Conservation (phyloP, 1,284 basidiomycete genomes). For the Singerocomus inundabilis region DNA sequence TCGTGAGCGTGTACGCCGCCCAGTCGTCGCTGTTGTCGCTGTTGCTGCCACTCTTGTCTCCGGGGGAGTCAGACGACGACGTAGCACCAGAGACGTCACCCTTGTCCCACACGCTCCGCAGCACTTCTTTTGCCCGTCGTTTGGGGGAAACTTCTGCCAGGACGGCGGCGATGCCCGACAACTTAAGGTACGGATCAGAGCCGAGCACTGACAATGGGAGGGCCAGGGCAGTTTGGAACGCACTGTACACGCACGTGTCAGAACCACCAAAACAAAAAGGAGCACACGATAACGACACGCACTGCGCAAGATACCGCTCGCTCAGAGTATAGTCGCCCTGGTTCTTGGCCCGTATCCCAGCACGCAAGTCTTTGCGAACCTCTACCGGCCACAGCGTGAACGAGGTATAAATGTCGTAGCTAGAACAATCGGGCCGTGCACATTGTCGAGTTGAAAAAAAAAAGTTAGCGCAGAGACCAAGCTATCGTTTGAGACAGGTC, state of each 20-base stretch:
- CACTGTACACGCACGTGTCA: constrained; percentile 40
- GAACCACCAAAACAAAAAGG: neutral
- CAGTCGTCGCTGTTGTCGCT: constrained; percentile 12
- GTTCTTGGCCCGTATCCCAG: constrained; percentile 62
- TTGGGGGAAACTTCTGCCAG: constrained; percentile 62
- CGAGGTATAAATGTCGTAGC: constrained; percentile 60
- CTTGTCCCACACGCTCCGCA: constrained; percentile 42
- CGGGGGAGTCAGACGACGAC: constrained; percentile 2
- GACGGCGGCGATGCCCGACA: constrained; percentile 66
- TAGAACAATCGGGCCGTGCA: constrained; percentile 22
- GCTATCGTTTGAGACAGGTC: neutral
- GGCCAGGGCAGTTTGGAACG: constrained; percentile 54
- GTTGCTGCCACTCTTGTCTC: neutral
- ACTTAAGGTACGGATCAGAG: constrained; percentile 59
- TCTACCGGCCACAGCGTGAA: constrained; percentile 61
- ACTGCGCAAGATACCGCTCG: constrained; percentile 56
- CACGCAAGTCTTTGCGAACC: constrained; percentile 60
- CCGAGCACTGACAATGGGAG: constrained; percentile 51
- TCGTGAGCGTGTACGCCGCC: constrained; percentile 33
- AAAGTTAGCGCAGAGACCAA: constrained; percentile 6
- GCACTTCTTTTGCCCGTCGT: constrained; percentile 52
- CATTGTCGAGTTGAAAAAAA: neutral
- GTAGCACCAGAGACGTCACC: constrained; percentile 3
- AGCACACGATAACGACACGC: constrained; percentile 16
- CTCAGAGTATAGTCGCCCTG: constrained; percentile 58